Percentiles rank a stretch among this genome's conserved stretches.
phyloP scores from a whole-genome alignment of 2,329 filamentous ascomycete genomes.

The Paraconiothyrium sp. region DNA sequence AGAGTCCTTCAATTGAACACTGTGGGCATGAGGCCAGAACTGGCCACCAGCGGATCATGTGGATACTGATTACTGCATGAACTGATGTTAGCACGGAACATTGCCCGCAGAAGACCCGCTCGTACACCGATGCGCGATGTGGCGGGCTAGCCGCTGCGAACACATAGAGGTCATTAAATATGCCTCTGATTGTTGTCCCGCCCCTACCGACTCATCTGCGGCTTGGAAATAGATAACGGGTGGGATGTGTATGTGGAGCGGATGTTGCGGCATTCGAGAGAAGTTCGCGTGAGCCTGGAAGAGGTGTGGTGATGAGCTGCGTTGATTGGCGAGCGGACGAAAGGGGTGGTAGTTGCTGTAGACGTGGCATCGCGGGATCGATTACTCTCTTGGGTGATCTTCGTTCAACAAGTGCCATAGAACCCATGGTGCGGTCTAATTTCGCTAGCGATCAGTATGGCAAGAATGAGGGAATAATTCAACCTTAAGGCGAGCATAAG shows the following conservation, averaged over 20 bases:
- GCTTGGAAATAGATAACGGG: background rate
- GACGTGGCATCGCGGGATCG: conserved; percentile 18
- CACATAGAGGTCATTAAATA: conserved; percentile 12
- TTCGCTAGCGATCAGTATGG: conserved; percentile 8
- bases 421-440: conserved; percentile 10
- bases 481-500: conserved; percentile 9
- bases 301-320: conserved; percentile 4
- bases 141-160: conserved; percentile 23
- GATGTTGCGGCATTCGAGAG: conserved; percentile 17
- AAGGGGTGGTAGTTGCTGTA: conserved; percentile 2
- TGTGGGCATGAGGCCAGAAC: conserved; percentile 7
- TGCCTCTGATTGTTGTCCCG: conserved; percentile 3
- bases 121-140: conserved; percentile 14
- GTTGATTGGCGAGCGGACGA: conserved; percentile 11
- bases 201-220: conserved; percentile 9
- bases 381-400: conserved; percentile 18
- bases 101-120: background rate
- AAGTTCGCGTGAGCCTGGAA: conserved; percentile 8
- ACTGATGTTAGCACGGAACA: conserved; percentile 4
- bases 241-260: conserved; percentile 11
- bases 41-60: conserved; percentile 13
- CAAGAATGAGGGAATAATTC: background rate
- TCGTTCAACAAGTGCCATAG: conserved; percentile 1
- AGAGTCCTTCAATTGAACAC: background rate
- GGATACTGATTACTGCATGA: conserved; percentile 6